These are phyloP conservation scores for Penicillium coffeae DNA, from an alignment of 495 filamentous ascomycete genomes.

Conservation along the genomic window DNA sequence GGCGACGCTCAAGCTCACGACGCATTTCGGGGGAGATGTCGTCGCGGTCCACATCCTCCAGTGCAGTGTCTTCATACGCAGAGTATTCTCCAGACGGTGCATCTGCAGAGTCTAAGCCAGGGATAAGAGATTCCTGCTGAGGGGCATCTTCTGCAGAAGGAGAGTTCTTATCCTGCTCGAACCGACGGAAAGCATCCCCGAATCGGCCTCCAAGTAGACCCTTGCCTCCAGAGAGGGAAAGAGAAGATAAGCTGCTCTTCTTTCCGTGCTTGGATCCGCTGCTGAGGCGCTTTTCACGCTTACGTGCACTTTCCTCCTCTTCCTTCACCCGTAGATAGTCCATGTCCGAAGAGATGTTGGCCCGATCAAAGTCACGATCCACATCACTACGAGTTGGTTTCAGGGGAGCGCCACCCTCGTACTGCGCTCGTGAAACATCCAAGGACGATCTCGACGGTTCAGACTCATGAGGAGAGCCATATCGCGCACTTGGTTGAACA, in stretches of 20 bases:
- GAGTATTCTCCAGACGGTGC: constrained; percentile 11
- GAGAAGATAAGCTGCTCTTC: constrained; percentile 73
- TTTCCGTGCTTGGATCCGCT: constrained; percentile 67
- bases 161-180: constrained; percentile 63
- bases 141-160: constrained; percentile 40
- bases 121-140: not conserved
- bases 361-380: constrained; percentile 34
- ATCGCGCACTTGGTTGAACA: constrained; percentile 72
- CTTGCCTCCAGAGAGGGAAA: constrained; percentile 74
- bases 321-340: constrained; percentile 85
- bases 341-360: constrained; percentile 77
- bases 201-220: constrained; percentile 86
- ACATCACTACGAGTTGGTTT: constrained; percentile 35
- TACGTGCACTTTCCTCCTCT: constrained; percentile 58
- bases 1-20: constrained; percentile 80
- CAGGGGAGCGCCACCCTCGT: constrained; percentile 37
- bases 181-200: constrained; percentile 91
- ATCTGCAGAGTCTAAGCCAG: not conserved
- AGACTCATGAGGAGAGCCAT: constrained; percentile 67
- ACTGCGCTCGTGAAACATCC: constrained; percentile 32
- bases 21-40: constrained; percentile 85
- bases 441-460: constrained; percentile 45
- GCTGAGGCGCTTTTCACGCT: constrained; percentile 66
- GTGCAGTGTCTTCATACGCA: constrained; percentile 50
- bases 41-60: constrained; percentile 59